Base-by-base conservation (phyloP, 768 basidiomycete genomes). In the Amanita inopinata region DNA sequence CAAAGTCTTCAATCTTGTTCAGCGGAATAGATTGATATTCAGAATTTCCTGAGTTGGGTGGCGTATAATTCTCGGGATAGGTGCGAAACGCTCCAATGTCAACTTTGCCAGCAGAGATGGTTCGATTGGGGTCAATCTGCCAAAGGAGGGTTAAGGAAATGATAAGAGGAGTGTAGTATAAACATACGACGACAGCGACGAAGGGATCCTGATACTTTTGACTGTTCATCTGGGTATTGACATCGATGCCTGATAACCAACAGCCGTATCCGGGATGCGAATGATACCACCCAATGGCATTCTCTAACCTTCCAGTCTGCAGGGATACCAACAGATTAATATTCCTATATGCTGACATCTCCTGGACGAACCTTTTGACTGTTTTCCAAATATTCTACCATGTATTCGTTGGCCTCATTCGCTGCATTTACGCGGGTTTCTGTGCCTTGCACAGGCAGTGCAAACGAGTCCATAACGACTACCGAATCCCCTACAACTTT, bases 211-310 rank as follows among this genome's bases (percentile, higher is more conserved):
- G 85, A 66, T 78, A 92, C 55, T 83, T 83, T 56, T 99, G 94
- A 59, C 97, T 93, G 54, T 79, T 91, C 66, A 87, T 74, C 57
- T 99, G 96, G 0, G 96, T 99, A 58, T 85, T 88, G 46, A 98
- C 96, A 55, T 99, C 96, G 63, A 99, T 98, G 18, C 96, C 96
- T 9, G 93, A 97, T 6, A 99, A 66, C 96, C 96, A 99, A 61
- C 96, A 99, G 12, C 96, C 96, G 57, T 98, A 99, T 10, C 96
- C 96, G 4, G 96, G 96, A 66, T 99, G 96, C 11, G 91, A 94
- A 60, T 96, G 91, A 59, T 96, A 96, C 91, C 91, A 94, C n/a
- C 91, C 91, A 50, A 93, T 86, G 5, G 80, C 82, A 57, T 92
- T 80, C 59, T 94, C 91, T 36, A 78, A 67, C 55, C 92, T 68